phyloP scores from a whole-genome alignment of 352 stramenopile species.

The Thalassiosira oceanica region DNA sequence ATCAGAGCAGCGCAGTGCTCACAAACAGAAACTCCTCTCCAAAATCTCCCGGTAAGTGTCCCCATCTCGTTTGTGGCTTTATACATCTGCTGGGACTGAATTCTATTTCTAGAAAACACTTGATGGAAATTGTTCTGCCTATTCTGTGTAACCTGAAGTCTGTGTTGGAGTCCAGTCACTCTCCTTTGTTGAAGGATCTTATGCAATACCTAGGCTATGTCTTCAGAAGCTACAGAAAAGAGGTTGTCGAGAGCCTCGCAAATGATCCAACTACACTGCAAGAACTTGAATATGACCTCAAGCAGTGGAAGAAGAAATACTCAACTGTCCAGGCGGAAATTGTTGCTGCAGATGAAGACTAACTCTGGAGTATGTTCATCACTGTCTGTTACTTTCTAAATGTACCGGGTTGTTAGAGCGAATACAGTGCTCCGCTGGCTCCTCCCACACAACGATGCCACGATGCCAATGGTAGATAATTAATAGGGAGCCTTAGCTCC shows the following conservation, averaged over 20 bases:
- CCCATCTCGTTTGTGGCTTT: too few species aligned
- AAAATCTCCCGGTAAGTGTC: too few species aligned
- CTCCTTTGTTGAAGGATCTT: slow-evolving; percentile 90
- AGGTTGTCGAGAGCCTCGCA: slow-evolving; percentile 91
- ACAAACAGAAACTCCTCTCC: slow-evolving; percentile 90
- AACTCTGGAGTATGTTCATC: too few species aligned
- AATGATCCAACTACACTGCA: slow-evolving; percentile 91
- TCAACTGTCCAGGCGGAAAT: slow-evolving; percentile 2
- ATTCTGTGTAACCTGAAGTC: slow-evolving; percentile 95
- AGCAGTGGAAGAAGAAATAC: slow-evolving; percentile 48
- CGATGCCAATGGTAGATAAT: too few species aligned
- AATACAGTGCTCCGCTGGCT: too few species aligned
- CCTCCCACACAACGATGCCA: too few species aligned
- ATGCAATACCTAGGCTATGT: slow-evolving; percentile 93
- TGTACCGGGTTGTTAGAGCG: too few species aligned
- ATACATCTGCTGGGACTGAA: too few species aligned
- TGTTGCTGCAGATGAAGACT: neutral
- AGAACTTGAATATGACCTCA: slow-evolving; percentile 93
- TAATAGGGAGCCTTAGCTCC: too few species aligned
- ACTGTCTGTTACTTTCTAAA: too few species aligned
- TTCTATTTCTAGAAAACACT: slow-evolving; percentile 96
- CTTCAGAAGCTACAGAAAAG: slow-evolving; percentile 89
- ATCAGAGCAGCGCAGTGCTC: slow-evolving; percentile 76
- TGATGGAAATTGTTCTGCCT: slow-evolving; percentile 95
- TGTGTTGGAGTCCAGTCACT: slow-evolving; percentile 90